phyloP scores from a whole-genome alignment of 169 alveolate species.

The Plasmodium vivax region DNA sequence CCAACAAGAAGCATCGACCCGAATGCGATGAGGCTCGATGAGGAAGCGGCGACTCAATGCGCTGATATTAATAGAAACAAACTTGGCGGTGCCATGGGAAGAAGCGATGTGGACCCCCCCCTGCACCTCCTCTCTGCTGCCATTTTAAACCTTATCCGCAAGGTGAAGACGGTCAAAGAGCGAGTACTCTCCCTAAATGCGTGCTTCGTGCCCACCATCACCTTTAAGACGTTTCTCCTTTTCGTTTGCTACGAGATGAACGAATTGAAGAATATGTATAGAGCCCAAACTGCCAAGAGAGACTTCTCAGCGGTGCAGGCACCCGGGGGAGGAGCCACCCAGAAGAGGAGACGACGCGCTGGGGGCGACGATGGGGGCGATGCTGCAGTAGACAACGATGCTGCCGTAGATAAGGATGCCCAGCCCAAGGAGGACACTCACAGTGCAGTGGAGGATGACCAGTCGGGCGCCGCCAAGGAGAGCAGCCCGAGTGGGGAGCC shows the following conservation, averaged over 20 bases:
- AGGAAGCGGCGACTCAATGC: not conserved
- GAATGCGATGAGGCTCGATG: not conserved
- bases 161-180: slow-evolving; percentile 14
- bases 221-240: slow-evolving; percentile 57
- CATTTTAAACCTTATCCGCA: slow-evolving; percentile 17
- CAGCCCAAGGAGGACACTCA: not conserved
- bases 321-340: not conserved
- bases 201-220: slow-evolving; percentile 3
- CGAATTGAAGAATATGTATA: slow-evolving; percentile 16
- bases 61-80: not conserved
- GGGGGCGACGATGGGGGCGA: not conserved
- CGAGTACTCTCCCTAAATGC: slow-evolving; percentile 11
- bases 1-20: not conserved
- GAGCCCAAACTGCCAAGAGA: not conserved
- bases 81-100: not conserved
- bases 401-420: not conserved
- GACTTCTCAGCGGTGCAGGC: not conserved
- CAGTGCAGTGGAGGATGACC: slow-evolving; percentile 3
- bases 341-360: not conserved
- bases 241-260: slow-evolving; percentile 51
- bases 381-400: not conserved
- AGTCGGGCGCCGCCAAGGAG: not conserved
- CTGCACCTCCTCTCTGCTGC: slow-evolving; percentile 16
- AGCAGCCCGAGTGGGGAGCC: not conserved
- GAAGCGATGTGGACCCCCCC: not conserved